Evolutionary conservation across 768 basidiomycete species (phyloP), one percentile per base, ranked within the genome.

Genomic region (Podaxis carcinomalis): DNA sequence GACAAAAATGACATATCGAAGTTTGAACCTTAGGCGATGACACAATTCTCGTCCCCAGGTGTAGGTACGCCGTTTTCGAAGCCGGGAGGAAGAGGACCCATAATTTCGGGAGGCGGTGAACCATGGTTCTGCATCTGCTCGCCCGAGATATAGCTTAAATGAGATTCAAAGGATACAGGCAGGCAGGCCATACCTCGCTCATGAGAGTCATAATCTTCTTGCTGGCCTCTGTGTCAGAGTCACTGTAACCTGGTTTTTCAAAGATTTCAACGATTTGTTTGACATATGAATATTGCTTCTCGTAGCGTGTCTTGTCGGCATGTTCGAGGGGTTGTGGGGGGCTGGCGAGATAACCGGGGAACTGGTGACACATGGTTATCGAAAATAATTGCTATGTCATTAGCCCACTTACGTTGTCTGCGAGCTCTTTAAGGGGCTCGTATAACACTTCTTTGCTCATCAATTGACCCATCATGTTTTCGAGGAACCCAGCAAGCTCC

Each of bases 361-460:
- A 93, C 92, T 93, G 56, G 56, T 40, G 21, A 51, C 5, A 14
- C 13, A 28, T 40, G 51, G 14, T 32, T 35, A 44, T 35, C 49
- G 42, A 61, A 40, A 5, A 21, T 16, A 27, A 14, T 11, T 25
- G 19, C 11, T 5, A 37, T 42, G 28, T 61, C 58, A 9, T 39
- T 21, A 37, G 39, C 47, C 52, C 21, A 65, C 79, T 35, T 63
- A 89, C 91, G 70, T 88, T 88, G 14, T 87, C 83, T 14, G 79
- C 74, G 21, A 96, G 73, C 68, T 96, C 93, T 65, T 90, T 91
- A 60, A 95, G 69, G 0, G 94, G 93, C 49, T 93, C 92, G 65
- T 94, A 89, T n/a, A 95, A 74, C 2, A 93, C 77, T 0, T 92
- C 90, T 68, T 92, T 90, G 74, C 81, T 83, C 86, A 93, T 87